Conservation (phyloP, 495 filamentous ascomycete genomes). For the Annulohypoxylon maeteangense region DNA sequence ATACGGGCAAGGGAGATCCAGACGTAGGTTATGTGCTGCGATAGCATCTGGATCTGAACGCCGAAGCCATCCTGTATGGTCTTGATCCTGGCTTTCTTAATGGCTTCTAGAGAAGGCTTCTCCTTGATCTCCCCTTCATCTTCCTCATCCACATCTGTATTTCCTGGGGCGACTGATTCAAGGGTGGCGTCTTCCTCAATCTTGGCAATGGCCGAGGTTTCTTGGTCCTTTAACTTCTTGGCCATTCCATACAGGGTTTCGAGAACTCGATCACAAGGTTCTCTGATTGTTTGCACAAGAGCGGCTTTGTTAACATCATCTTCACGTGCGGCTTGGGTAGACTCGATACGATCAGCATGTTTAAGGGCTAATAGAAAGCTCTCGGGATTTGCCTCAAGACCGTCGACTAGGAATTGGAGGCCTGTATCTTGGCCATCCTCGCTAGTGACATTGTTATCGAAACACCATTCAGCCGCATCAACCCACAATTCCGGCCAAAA, state of each 20-base stretch:
- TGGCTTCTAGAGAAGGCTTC: slow-evolving; percentile 62
- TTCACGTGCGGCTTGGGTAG: slow-evolving; percentile 72
- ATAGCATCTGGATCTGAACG: slow-evolving; percentile 76
- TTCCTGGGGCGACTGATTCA: slow-evolving; percentile 54
- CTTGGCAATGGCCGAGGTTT: slow-evolving; percentile 74
- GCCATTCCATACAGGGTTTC: slow-evolving; percentile 85
- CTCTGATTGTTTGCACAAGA: slow-evolving; percentile 78
- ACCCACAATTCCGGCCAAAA: slow-evolving; percentile 97
- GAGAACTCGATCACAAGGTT: slow-evolving; percentile 83
- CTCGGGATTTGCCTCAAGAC: slow-evolving; percentile 90
- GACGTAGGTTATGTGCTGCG: slow-evolving; percentile 82
- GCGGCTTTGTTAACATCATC: slow-evolving; percentile 74
- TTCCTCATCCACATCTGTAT: slow-evolving; percentile 68
- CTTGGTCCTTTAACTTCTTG: slow-evolving; percentile 75
- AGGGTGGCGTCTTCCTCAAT: slow-evolving; percentile 68
- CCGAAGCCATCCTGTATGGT: slow-evolving; percentile 75
- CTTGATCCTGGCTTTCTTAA: slow-evolving; percentile 72
- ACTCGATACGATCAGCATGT: slow-evolving; percentile 85
- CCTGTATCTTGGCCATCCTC: slow-evolving; percentile 71
- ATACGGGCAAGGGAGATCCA: slow-evolving; percentile 96
- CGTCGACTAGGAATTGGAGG: slow-evolving; percentile 76
- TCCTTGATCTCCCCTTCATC: slow-evolving; percentile 69
- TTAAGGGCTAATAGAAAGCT: slow-evolving; percentile 90
- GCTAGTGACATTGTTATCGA: slow-evolving; percentile 71
- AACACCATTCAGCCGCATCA: slow-evolving; percentile 93